phyloP scores from a whole-genome alignment of 176 grass and related monocot genomes.

The Eragrostis nindensis region DNA sequence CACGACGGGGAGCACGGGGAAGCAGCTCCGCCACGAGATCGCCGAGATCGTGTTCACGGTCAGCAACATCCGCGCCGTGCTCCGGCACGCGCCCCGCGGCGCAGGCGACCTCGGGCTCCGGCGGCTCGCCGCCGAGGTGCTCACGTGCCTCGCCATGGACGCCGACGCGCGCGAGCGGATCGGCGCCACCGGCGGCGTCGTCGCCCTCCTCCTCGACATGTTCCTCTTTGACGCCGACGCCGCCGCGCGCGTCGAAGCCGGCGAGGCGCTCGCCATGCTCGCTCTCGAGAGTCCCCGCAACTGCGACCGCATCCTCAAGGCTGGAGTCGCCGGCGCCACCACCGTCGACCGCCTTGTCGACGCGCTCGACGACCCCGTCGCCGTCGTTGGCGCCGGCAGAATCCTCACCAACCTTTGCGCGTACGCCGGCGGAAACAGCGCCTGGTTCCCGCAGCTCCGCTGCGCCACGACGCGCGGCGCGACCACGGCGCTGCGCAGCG shows the following conservation, averaged over 20 bases:
- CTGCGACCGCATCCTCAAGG: slow-evolving; percentile 59
- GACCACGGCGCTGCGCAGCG: slow-evolving; percentile 24
- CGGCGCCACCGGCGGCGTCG: slow-evolving; percentile 63
- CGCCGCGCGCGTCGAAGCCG: slow-evolving; percentile 55
- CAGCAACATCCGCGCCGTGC: slow-evolving; percentile 79
- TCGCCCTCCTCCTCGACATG: slow-evolving; percentile 65
- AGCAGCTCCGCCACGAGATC: slow-evolving; percentile 57
- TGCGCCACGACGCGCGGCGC: slow-evolving; percentile 41
- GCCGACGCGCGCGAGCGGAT: slow-evolving; percentile 61
- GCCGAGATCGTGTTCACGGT: slow-evolving; percentile 71
- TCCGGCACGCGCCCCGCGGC: slow-evolving; percentile 30
- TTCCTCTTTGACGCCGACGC: slow-evolving; percentile 45
- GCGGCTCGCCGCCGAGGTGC: slow-evolving; percentile 61
- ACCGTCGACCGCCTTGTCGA: slow-evolving; percentile 45
- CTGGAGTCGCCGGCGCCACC: neutral
- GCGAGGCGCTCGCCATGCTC: slow-evolving; percentile 83
- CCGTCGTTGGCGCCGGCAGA: slow-evolving; percentile 44
- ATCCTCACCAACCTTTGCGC: slow-evolving; percentile 75
- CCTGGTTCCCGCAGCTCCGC: slow-evolving; percentile 33
- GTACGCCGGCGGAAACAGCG: slow-evolving; percentile 10
- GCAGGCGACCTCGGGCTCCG: slow-evolving; percentile 37
- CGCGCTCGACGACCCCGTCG: slow-evolving; percentile 29
- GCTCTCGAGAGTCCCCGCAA: slow-evolving; percentile 67
- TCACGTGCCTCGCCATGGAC: slow-evolving; percentile 79
- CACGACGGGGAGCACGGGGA: slow-evolving; percentile 58